Conservation (phyloP, 441 rosid species). For the Erysimum pusillum region DNA sequence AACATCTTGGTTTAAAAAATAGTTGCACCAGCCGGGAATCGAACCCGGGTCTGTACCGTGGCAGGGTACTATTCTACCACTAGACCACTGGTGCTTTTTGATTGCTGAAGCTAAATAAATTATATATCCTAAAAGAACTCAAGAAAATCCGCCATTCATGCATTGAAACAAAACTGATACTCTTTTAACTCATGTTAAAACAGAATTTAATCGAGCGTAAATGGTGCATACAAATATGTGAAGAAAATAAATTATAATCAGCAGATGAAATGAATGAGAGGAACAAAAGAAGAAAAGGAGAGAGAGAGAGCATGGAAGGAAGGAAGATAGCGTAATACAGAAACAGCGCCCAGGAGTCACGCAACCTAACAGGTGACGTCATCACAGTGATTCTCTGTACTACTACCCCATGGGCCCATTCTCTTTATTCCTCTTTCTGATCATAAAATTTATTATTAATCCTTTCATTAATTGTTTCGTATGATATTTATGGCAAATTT, state of each 20-base stretch:
- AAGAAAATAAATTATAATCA: neutral
- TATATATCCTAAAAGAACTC: no score
- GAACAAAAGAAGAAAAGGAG: neutral
- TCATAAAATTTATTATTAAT: no score
- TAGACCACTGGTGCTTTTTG: conserved; percentile 79
- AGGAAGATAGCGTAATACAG: conserved; percentile 30
- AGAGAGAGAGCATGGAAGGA: neutral
- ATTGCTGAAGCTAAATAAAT: neutral
- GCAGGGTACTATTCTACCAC: conserved; percentile 98
- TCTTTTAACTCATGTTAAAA: no score
- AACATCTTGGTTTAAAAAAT: neutral
- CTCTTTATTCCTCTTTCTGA: neutral
- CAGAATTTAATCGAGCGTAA: no score
- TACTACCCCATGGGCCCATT: conserved; percentile 31
- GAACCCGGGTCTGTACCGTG: conserved; percentile 97
- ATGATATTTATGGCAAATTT: no score
- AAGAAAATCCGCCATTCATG: no score
- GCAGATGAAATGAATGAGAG: neutral
- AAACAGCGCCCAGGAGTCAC: conserved; percentile 55
- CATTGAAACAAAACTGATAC: no score
- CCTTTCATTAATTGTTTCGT: no score
- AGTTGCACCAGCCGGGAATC: conserved; percentile 63
- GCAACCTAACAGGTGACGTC: conserved; percentile 55
- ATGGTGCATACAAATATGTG: no score
- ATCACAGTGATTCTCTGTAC: conserved; percentile 48